Evolutionary conservation across 2,329 filamentous ascomycete genomes (phyloP).

Genomic region (Neophaeococcomyces mojaviensis): DNA sequence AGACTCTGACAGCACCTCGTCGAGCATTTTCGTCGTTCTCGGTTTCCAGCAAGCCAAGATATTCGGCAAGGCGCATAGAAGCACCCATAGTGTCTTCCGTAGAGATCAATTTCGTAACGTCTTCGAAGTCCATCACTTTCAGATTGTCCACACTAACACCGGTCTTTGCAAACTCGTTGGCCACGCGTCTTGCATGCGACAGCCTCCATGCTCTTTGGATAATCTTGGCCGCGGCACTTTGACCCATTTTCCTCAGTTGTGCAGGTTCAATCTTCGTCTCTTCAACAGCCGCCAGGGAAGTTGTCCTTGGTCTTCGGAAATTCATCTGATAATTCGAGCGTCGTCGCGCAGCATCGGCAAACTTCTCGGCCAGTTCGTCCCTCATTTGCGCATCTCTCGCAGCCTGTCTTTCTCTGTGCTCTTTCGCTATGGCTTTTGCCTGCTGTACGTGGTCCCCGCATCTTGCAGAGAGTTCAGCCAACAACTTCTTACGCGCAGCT

Average conservation of each 20-base stretch:
- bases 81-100: constrained; percentile 45
- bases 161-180: constrained; percentile 39
- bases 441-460: constrained; percentile 60
- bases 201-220: constrained; percentile 54
- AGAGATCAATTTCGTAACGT: constrained; percentile 50
- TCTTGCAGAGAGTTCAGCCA: constrained; percentile 57
- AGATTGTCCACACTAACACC: neutral
- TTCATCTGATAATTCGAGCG: constrained; percentile 42
- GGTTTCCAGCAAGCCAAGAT: constrained; percentile 48
- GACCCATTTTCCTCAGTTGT: constrained; percentile 35
- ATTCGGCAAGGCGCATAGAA: constrained; percentile 48
- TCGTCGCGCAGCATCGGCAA: constrained; percentile 56
- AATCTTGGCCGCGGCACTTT: constrained; percentile 46
- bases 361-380: constrained; percentile 57
- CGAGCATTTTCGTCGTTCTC: constrained; percentile 38
- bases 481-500: constrained; percentile 54
- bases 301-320: constrained; percentile 44
- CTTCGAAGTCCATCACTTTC: constrained; percentile 49
- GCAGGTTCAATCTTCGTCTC: constrained; percentile 34
- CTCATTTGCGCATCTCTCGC: constrained; percentile 53
- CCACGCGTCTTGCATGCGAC: constrained; percentile 40
- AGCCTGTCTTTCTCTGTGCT: constrained; percentile 56
- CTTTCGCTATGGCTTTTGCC: constrained; percentile 60
- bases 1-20: constrained; percentile 50
- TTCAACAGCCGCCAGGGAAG: constrained; percentile 41